Evolutionary conservation across 2,329 filamentous ascomycete genomes (phyloP).

Genomic region (Metarhizium humberi): DNA sequence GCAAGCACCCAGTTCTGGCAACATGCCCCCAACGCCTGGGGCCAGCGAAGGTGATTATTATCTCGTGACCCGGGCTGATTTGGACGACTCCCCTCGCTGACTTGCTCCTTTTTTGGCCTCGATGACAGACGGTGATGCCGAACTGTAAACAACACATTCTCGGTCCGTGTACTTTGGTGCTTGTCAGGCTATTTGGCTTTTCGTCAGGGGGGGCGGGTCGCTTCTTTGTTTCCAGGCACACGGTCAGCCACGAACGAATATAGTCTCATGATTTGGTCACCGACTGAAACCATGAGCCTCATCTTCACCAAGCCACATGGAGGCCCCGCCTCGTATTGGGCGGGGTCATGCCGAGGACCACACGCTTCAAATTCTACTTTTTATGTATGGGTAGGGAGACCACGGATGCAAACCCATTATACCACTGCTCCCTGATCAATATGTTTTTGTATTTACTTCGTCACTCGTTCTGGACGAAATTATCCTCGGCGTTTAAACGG

Average conservation of each 20-base stretch:
- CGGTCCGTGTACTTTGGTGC: neutral
- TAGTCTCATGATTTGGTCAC: neutral
- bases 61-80: constrained; percentile 23
- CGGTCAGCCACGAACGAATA: neutral
- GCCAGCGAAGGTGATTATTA: constrained; percentile 55
- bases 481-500: constrained; percentile 9
- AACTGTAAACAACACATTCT: constrained; percentile 14
- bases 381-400: constrained; percentile 7
- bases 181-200: neutral
- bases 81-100: constrained; percentile 3
- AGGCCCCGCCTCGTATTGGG: neutral
- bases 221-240: neutral
- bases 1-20: constrained; percentile 42
- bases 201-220: neutral
- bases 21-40: constrained; percentile 51
- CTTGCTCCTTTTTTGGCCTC: neutral
- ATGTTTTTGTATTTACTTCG: neutral
- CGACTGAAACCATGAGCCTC: neutral
- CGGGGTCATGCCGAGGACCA: neutral
- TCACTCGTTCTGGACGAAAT: constrained; percentile 4
- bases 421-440: constrained; percentile 2
- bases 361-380: neutral
- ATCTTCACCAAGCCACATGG: neutral
- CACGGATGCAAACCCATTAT: constrained; percentile 2
- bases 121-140: constrained; percentile 27